These are phyloP conservation scores for Penicillium paneum DNA, from an alignment of 2,329 filamentous ascomycete genomes.

Conservation along the genomic window DNA sequence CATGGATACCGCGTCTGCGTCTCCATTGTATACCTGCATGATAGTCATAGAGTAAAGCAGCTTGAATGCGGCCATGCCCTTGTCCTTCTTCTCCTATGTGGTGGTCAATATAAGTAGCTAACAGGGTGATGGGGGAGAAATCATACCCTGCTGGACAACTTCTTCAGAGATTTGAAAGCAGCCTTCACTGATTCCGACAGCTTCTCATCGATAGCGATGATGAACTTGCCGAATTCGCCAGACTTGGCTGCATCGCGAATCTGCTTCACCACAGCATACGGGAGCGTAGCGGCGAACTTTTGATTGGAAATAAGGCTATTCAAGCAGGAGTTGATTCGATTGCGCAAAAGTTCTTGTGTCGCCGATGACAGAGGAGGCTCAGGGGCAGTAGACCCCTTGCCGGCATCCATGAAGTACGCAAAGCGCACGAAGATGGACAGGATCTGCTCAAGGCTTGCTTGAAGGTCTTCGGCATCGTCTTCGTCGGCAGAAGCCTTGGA, in stretches of 20 bases:
- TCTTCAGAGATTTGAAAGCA: constrained; percentile 42
- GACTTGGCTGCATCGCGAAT: constrained; percentile 40
- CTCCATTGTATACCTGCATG: constrained; percentile 85
- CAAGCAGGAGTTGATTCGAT: constrained; percentile 55
- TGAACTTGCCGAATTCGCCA: constrained; percentile 39
- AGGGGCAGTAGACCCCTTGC: constrained; percentile 32
- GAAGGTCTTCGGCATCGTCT: constrained; percentile 33
- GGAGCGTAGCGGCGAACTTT: constrained; percentile 37
- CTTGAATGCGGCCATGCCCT: constrained; percentile 62
- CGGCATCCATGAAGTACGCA: constrained; percentile 49
- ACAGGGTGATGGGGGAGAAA: background rate
- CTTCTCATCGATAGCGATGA: constrained; percentile 49
- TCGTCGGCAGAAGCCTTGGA: constrained; percentile 34
- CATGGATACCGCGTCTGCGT: constrained; percentile 78
- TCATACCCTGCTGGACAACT: constrained; percentile 37
- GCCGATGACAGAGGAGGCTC: constrained; percentile 47
- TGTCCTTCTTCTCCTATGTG: constrained; percentile 51
- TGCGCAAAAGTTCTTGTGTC: constrained; percentile 52
- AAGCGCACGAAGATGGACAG: constrained; percentile 48
- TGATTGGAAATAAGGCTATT: constrained; percentile 49
- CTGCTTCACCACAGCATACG: constrained; percentile 41
- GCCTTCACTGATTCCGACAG: constrained; percentile 43
- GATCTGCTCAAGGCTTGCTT: constrained; percentile 44
- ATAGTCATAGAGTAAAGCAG: constrained; percentile 81
- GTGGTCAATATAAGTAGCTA: constrained; percentile 23